A percentile compares a stretch with the other conserved stretches of the same genome.
phyloP scores from a whole-genome alignment of 2,329 filamentous ascomycete genomes.

The Bipolaris victoriae region DNA sequence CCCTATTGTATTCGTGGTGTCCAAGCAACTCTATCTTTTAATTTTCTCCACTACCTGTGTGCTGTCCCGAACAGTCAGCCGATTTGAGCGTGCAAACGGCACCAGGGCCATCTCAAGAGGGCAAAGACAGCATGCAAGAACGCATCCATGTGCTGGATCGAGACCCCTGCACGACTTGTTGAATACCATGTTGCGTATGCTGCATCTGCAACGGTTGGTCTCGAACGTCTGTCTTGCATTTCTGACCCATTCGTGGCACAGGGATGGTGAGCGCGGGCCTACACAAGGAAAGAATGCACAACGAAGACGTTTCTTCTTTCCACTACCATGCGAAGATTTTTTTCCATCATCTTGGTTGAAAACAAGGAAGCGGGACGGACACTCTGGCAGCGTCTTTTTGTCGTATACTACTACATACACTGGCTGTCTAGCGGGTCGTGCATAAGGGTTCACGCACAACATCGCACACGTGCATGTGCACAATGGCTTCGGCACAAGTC shows the following conservation, averaged over 20 bases:
- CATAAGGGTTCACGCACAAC: conserved; percentile 29
- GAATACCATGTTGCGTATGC: conserved; percentile 12
- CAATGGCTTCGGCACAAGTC: conserved; percentile 14
- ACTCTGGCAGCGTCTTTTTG: background rate
- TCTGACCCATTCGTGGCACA: conserved; percentile 8
- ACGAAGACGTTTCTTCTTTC: background rate
- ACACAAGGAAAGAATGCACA: conserved; percentile 10
- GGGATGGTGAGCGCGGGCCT: conserved; percentile 5
- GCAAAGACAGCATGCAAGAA: conserved; percentile 14
- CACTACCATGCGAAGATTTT: background rate
- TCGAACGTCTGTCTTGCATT: conserved; percentile 11
- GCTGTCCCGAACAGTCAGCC: conserved; percentile 14
- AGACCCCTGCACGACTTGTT: conserved; percentile 13
- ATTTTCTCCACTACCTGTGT: conserved; percentile 17
- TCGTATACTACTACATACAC: background rate
- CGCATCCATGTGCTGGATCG: conserved; percentile 8
- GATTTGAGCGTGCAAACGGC: conserved; percentile 7
- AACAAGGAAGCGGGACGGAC: too few species aligned
- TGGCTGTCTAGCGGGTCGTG: background rate
- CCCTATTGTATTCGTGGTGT: conserved; percentile 10
- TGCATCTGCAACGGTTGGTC: conserved; percentile 16
- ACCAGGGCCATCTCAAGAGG: conserved; percentile 8
- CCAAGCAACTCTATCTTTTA: conserved; percentile 11
- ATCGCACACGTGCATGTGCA: conserved; percentile 21
- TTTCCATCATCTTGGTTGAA: too few species aligned